These are phyloP conservation scores for Neoboletus brunneissimus DNA, from an alignment of 768 basidiomycete genomes.

Conservation along the genomic window DNA sequence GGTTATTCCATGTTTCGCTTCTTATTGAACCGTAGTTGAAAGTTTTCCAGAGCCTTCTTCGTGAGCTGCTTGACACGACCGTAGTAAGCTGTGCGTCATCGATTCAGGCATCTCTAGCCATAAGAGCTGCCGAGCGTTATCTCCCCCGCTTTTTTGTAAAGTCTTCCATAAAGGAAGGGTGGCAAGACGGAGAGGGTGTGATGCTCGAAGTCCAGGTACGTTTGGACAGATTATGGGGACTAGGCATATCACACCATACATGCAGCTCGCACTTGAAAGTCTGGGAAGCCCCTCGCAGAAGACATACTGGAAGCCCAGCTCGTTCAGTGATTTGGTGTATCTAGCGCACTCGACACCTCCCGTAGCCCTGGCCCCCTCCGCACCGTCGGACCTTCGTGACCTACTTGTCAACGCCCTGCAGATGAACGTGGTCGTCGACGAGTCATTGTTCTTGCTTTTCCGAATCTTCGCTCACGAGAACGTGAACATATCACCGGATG, in stretches of 20 bases:
- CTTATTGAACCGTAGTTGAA: not conserved
- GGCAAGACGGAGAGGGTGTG: slow-evolving; percentile 41
- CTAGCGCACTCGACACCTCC: slow-evolving; percentile 21
- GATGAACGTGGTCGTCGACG: slow-evolving; percentile 53
- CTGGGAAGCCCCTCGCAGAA: slow-evolving; percentile 26
- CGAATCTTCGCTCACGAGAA: slow-evolving; percentile 9
- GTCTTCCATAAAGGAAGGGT: slow-evolving; percentile 32
- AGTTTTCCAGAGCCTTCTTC: slow-evolving; percentile 26
- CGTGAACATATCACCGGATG: slow-evolving; percentile 39
- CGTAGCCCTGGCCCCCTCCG: slow-evolving; percentile 9
- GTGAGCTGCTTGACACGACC: slow-evolving; percentile 36
- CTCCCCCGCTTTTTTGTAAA: slow-evolving; percentile 45
- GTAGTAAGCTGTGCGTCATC: slow-evolving; percentile 36
- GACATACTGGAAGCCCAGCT: slow-evolving; percentile 18
- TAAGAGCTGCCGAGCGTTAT: slow-evolving; percentile 42
- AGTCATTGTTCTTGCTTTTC: slow-evolving; percentile 57
- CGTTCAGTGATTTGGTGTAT: slow-evolving; percentile 29
- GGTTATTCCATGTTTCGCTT: slow-evolving; percentile 6
- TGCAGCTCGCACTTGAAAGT: slow-evolving; percentile 32
- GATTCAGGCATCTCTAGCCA: slow-evolving; percentile 45
- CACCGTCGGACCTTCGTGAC: slow-evolving; percentile 34
- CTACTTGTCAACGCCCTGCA: slow-evolving; percentile 51
- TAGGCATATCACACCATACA: not conserved
- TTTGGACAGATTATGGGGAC: not conserved
- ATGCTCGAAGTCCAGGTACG: slow-evolving; percentile 42